These are phyloP conservation scores for Colletotrichum sansevieriae DNA, from an alignment of 2,329 filamentous ascomycete genomes.

Conservation along the genomic window DNA sequence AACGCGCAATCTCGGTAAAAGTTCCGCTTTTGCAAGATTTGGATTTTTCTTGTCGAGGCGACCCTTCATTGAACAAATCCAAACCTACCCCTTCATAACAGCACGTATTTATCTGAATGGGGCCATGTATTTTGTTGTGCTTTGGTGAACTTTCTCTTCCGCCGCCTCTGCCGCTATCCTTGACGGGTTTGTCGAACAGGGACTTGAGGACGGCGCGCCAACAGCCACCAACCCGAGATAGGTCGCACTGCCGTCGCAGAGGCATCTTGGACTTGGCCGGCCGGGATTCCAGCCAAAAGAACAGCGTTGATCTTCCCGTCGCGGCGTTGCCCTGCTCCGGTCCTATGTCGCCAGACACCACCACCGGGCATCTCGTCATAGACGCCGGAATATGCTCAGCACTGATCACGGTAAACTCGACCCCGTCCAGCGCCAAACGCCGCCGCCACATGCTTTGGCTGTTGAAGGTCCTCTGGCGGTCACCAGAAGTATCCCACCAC, in stretches of 20 bases:
- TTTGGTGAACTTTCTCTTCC: neutral
- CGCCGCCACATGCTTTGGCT: neutral
- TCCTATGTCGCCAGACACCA: neutral
- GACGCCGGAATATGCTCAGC: conserved; percentile 4
- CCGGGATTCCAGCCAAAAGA: conserved; percentile 15
- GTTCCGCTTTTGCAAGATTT: too few relatives aligned
- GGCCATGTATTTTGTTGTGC: neutral
- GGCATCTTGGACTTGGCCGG: conserved; percentile 15
- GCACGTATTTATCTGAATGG: too few relatives aligned
- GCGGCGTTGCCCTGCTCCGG: neutral
- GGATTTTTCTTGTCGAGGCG: too few relatives aligned
- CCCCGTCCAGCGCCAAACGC: conserved; percentile 3
- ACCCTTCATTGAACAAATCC: too few relatives aligned
- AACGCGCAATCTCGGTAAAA: too few relatives aligned
- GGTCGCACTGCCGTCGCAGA: conserved; percentile 11
- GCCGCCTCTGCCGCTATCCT: neutral
- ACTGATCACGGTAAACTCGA: conserved; percentile 15
- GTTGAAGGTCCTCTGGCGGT: conserved; percentile 4
- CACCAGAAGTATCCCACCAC: conserved; percentile 30
- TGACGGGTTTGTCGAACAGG: neutral
- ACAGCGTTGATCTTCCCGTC: neutral
- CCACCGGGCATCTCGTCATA: neutral
- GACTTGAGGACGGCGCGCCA: neutral
- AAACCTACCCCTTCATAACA: too few relatives aligned
- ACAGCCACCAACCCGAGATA: conserved; percentile 13